Evolutionary conservation across 1,284 basidiomycete genomes (phyloP), one percentile per base, ranked within the genome.

Genomic region (Sanghuangporus sanghuang): DNA sequence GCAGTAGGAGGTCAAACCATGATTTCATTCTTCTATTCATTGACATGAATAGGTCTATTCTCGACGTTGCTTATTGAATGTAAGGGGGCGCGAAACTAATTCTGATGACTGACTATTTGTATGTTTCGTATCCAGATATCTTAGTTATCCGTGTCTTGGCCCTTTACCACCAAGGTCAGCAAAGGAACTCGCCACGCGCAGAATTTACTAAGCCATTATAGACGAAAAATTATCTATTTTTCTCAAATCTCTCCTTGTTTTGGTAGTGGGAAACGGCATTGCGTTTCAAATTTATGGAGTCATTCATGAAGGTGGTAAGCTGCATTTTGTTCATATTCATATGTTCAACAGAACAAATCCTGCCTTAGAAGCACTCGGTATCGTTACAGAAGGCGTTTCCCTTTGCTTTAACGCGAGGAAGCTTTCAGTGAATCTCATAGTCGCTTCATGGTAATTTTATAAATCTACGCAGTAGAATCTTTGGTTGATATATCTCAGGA

Each of bases 141-240:
- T 38, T 62, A 7, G 56, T 40, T 35, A 36, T 62, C 40, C 32
- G 60, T 9, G 60, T 62, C 23, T 38, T 62, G n/a, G 60, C 60
- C 3, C 52, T 62, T 5, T 62, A 62, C 21, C 32, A n/a, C 11
- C 12, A 56, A 62, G 53, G 60, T 62, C 12, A 23, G 8, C 58
- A 32, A 21, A 50, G 5, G 6, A 35, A 7, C 2, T 44, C 14
- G 3, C 18, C 9, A 5, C 46, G 49, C 2, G 50, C 14, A 18
- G 27, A 32, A 32, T 32, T 5, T 5, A 32, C 27, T 32, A 2
- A 32, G 27, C 18, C 2, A 18, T 12, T 39, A 12, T 36, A 59
- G 58, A 49, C 11, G 32, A 49, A 21, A 59, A 12, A 49, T 27
- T 59, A 35, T 36, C 42, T 1, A 4, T 59, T 0, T 42, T 14